Base-by-base conservation (phyloP, 441 rosid genomes). In the Omphalea diandra region DNA sequence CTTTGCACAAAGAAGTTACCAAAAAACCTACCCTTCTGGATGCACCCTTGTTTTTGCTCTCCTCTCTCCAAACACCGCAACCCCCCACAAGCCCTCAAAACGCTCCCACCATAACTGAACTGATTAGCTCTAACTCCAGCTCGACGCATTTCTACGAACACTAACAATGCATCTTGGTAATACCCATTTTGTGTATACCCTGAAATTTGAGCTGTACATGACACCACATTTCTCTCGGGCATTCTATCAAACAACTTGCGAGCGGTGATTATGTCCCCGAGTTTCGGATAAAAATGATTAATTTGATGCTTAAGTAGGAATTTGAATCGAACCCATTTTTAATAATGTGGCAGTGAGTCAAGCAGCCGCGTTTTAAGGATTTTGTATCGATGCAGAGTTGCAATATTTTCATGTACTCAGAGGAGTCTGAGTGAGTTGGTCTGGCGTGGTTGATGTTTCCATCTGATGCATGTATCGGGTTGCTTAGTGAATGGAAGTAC, bases 171-270 rank as follows among this genome's bases (percentile, higher is more conserved):
- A 40, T 81, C 67, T 54, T 60, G 58, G 63, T 75, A 77, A 65
- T 5, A 65, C 60, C 82, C 83, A 47, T 69, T 62, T 53, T 76
- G 82, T 17, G 84, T 72, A 72, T 75, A 88, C 20, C 89, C 89
- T 17, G 91, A 88, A 77, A 92, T 79, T 80, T 82, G 83, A 63
- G 86, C 88, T 0, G 93, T 88, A 96, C 94, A 92, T 29, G 98
- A 78, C 62, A 83, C 88, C 17, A 90, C 79, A 74, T 72, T 82
- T 77, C 83, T 85, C 0, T 79, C 78, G 26, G 81, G 44, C 83
- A 93, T 85, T 87, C 76, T 76, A 69, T 84, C 92, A 29, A 93
- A 93, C 86, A 88, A 76, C 22, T 84, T 90, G 44, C 78, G 85
- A 1, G 97, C 89, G 36, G 52, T 15, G 0, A 40, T 18, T 43